phyloP scores from a whole-genome alignment of 108 stramenopile species.

The Nitzschia sp. region DNA sequence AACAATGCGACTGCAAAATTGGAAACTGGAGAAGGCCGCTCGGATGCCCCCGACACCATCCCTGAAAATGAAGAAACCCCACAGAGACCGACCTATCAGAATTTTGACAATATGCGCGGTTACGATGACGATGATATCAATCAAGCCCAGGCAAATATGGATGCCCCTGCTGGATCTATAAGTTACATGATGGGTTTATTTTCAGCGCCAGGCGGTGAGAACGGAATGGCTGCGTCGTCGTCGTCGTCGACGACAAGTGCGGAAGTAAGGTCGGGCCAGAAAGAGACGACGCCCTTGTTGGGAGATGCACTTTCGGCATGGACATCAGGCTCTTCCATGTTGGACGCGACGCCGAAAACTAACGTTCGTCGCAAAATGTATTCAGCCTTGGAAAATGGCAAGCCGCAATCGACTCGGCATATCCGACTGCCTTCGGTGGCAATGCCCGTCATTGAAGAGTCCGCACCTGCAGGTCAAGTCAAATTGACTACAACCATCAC shows the following conservation, averaged over 20 bases:
- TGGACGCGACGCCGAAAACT: conserved; percentile 20
- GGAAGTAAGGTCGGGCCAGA: neutral
- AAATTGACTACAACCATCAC: neutral
- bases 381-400: neutral
- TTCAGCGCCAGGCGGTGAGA: conserved; percentile 12
- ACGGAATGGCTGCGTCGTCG: neutral
- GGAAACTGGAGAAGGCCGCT: neutral
- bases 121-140: neutral
- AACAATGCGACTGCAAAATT: neutral
- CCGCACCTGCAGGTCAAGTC: neutral
- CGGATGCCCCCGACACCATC: neutral
- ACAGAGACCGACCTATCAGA: neutral
- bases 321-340: neutral
- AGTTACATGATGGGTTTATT: conserved; percentile 31
- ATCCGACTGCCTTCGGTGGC: conserved; percentile 16
- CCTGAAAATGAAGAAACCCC: neutral
- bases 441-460: conserved; percentile 17
- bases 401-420: neutral
- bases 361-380: neutral
- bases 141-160: neutral
- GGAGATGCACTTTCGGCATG: neutral
- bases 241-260: neutral
- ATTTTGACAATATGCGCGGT: neutral
- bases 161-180: conserved; percentile 18
- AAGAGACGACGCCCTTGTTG: conserved; percentile 2